Evolutionary conservation across 306 rosid species (phyloP), one percentile per base, ranked within the genome.

Genomic region (Citrullus colocynthis): DNA sequence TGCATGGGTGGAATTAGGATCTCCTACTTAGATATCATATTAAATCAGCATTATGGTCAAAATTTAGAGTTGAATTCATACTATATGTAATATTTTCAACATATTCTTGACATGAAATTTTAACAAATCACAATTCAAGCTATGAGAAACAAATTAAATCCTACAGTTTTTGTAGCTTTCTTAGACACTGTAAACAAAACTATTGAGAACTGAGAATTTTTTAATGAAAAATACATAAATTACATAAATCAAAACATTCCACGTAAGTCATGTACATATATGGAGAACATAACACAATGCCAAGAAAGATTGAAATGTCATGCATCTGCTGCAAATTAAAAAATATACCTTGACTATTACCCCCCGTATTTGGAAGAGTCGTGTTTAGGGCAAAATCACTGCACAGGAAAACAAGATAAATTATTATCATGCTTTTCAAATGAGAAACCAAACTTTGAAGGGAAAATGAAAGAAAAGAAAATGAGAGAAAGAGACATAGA

Each of bases 321-420:
- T 71, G 57, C 3, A 42, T 69, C 17, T 42, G 75, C 30, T 12
- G 56, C 37, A 45, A 20, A 45, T 7, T 24, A 24, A 51, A 32
- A 56, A 39, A 77, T 48, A 20, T 24, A 81, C 84, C 81, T 61
- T 65, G 76, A 80, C 89, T 86, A 86, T 34, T 71, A 70, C 77
- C 86, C 80, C 83, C 88, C 12, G 80, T 64, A 54, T 76, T 85
- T 44, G 80, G 82, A 85, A 81, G 87, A 79, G 85, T 86, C 61
- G 37, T 61, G 54, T 78, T 83, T 78, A 57, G 87, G 79, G 58
- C 81, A 81, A 86, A 82, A 78, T 79, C 83, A 85, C 98, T 93
- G 90, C 82, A 81, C 20, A 17, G 65, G 10, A 4, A 60, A 58
- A 77, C 56, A 61, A 84, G 36, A 67, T 18, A 6, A 51, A 64